Evolutionary conservation across 441 rosid species (phyloP), one percentile per base, ranked within the genome.

Genomic region (Iberis amara): DNA sequence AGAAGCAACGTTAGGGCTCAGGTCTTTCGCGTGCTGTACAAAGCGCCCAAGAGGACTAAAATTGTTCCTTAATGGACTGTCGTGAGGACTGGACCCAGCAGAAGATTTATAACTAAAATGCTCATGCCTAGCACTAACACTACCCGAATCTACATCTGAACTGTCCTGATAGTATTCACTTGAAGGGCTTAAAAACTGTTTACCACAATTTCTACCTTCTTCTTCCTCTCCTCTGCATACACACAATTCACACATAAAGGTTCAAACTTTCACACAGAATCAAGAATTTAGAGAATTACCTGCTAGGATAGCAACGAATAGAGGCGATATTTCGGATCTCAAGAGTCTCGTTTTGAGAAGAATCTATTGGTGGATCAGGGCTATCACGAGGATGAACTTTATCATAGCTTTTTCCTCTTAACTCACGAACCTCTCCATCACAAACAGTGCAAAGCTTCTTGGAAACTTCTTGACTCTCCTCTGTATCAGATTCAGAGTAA

Each of bases 11-110:
- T 33, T 63, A 11, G 77, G 83, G 70, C 79, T 85, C 18, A 72
- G 79, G 57, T 69, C 82, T 74, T 74, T 81, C 54, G 73, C 83
- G 41, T 52, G 63, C 89, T 73, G 95, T 77, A 80, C 94, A 85
- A 65, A 48, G 56, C 67, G 74, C 71, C 85, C 85, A 73, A 52
- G 87, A 73, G 85, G 81, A 75, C 79, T 73, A 81, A 83, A 80
- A 84, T 71, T 74, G 73, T 73, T 76, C 89, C 99, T 78, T 71
- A 79, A 80, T 70, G 96, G 94, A 80, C 99, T 89, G 68, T 75
- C 85, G 31, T 77, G 82, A 61, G 94, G 95, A 75, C 92, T 89
- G 61, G 90, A 79, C 62, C 83, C 89, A 60, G 73, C 87, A 57
- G 73, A 77, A 33, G 94, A 80, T 63, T 79, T 82, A 61, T 69